Evolutionary conservation across 2,329 filamentous ascomycete genomes (phyloP).

Genomic region (Xylariales sp.): DNA sequence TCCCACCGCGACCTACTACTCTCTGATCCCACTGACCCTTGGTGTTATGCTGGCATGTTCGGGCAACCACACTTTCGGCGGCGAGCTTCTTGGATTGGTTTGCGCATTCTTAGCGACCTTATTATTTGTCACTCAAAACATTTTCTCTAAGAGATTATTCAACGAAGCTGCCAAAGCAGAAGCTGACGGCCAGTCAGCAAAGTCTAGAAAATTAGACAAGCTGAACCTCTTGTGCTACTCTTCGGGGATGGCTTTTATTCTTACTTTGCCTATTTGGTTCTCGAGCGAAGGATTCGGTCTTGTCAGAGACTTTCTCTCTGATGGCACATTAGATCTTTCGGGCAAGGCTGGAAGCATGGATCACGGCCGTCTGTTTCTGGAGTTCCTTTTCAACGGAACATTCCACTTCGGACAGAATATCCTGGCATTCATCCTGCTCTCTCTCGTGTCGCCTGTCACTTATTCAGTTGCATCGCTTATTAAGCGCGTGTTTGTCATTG

Average conservation of each 20-base stretch:
- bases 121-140: conserved; percentile 97
- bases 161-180: conserved; percentile 88
- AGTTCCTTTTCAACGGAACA: conserved; percentile 94
- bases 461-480: conserved; percentile 95
- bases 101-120: conserved; percentile 87
- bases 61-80: conserved; percentile 70
- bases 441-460: conserved; percentile 91
- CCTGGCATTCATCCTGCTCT: conserved; percentile 86
- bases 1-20: conserved; percentile 80
- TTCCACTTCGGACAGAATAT: conserved; percentile 98
- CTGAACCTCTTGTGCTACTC: conserved; percentile 96
- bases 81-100: conserved; percentile 83
- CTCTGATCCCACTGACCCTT: conserved; percentile 81
- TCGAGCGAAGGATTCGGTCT: conserved; percentile 82
- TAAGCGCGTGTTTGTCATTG: conserved; percentile 95
- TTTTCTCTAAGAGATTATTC: conserved; percentile 96
- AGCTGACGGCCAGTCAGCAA: conserved; percentile 59
- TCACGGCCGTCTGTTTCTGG: conserved; percentile 69
- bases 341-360: conserved; percentile 64
- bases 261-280: conserved; percentile 90
- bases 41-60: conserved; percentile 98
- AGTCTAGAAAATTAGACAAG: conserved; percentile 84
- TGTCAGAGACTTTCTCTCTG: conserved; percentile 71
- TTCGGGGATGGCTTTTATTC: conserved; percentile 84
- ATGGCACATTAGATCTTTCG: conserved; percentile 67